Conservation (phyloP, 2,329 filamentous ascomycete species). For the Epichloe coenophiala region DNA sequence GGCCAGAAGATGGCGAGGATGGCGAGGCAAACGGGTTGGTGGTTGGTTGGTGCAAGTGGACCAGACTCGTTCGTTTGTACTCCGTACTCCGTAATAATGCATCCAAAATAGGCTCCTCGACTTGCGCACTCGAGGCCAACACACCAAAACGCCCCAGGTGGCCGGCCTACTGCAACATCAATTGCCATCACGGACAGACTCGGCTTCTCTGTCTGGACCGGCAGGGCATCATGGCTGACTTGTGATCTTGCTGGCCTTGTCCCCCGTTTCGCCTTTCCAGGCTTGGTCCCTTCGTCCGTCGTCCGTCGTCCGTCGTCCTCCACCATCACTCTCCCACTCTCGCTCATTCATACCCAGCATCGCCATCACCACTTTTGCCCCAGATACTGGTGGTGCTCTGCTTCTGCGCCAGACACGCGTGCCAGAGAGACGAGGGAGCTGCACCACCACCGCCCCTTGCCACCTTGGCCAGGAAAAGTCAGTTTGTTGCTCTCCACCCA, state of each 20-base stretch:
- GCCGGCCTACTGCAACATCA: slow-evolving; percentile 9
- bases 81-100: neutral
- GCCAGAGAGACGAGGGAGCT: neutral
- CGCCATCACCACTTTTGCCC: slow-evolving; percentile 5
- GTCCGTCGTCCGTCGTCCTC: too few species aligned
- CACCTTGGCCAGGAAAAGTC: neutral
- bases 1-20: too few species aligned
- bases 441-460: neutral
- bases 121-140: slow-evolving; percentile 1
- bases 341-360: neutral
- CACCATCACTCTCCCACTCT: neutral
- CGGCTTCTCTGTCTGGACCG: slow-evolving; percentile 6
- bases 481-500: neutral
- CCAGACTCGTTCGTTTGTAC: too few species aligned
- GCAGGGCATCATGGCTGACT: slow-evolving; percentile 3
- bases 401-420: neutral
- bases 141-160: slow-evolving; percentile 6
- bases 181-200: slow-evolving; percentile 9
- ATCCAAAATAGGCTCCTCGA: slow-evolving; percentile 1
- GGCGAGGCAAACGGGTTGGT: too few species aligned
- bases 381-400: neutral
- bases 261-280: neutral
- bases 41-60: too few species aligned
- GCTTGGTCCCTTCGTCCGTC: neutral
- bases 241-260: slow-evolving; percentile 1